Evolutionary conservation across 345 rosid species (phyloP).

Genomic region (Combretum micranthum): DNA sequence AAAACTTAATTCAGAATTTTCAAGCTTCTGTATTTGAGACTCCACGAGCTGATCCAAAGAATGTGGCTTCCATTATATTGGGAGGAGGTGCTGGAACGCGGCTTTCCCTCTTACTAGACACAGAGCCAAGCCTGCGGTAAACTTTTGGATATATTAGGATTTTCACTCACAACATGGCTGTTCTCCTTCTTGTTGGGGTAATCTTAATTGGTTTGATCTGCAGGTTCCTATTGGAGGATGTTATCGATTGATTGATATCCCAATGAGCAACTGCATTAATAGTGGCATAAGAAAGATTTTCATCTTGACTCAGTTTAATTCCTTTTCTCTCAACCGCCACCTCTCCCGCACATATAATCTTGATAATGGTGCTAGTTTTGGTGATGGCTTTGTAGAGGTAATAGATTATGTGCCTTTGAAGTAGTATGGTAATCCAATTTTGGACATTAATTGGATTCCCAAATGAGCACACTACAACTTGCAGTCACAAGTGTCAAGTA

Average conservation of each 20-base stretch:
- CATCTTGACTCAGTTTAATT: constrained; percentile 78
- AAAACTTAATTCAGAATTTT: constrained; percentile 21
- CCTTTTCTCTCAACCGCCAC: constrained; percentile 87
- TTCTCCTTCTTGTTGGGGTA: neutral
- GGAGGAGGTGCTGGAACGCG: constrained; percentile 98
- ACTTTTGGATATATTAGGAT: constrained; percentile 1
- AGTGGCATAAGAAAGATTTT: constrained; percentile 79
- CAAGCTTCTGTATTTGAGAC: constrained; percentile 34
- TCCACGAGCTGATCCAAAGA: constrained; percentile 57
- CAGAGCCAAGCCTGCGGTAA: constrained; percentile 89
- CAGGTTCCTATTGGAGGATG: constrained; percentile 94
- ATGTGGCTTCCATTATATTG: constrained; percentile 74
- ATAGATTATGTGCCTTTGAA: neutral
- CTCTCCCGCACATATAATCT: constrained; percentile 68
- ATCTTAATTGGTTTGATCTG: neutral
- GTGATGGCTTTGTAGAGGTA: constrained; percentile 92
- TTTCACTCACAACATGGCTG: neutral
- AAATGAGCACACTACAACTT: neutral
- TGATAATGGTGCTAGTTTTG: constrained; percentile 74
- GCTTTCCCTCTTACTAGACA: constrained; percentile 77
- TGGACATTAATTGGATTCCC: neutral
- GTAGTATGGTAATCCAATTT: neutral
- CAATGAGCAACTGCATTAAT: constrained; percentile 90
- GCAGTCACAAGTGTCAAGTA: neutral
- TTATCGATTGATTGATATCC: constrained; percentile 85